Conservation (phyloP, 805 yeast genomes). For the Scheffersomyces coipomensis region DNA sequence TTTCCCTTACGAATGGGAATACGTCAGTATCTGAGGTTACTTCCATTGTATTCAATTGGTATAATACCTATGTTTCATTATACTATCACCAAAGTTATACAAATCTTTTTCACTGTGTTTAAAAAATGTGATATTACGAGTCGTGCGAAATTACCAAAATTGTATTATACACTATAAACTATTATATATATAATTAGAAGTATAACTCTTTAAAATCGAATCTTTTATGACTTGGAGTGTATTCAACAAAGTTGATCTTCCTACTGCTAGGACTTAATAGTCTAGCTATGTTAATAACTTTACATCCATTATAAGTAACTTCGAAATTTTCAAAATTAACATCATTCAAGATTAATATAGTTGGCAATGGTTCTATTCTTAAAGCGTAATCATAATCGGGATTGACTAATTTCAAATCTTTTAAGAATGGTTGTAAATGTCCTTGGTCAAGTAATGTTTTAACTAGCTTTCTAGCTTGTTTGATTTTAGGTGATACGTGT, state of each 20-base stretch:
- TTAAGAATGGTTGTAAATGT: slow-evolving; percentile 76
- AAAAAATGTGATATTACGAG: too few relatives aligned
- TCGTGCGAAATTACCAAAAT: too few relatives aligned
- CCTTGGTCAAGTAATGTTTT: slow-evolving; percentile 88
- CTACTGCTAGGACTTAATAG: slow-evolving; percentile 39
- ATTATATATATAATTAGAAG: slow-evolving; percentile 4
- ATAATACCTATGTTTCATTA: too few relatives aligned
- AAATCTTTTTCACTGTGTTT: too few relatives aligned
- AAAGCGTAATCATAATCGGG: slow-evolving; percentile 71
- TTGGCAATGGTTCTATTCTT: slow-evolving; percentile 77
- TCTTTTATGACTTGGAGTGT: slow-evolving; percentile 57
- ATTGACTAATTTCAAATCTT: slow-evolving; percentile 57
- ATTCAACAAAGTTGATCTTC: slow-evolving; percentile 67
- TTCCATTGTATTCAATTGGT: too few relatives aligned
- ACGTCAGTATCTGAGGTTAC: too few relatives aligned
- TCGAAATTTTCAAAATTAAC: slow-evolving; percentile 69
- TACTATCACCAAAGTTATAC: too few relatives aligned
- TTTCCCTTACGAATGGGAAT: slow-evolving; percentile 10
- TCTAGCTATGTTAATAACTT: slow-evolving; percentile 69
- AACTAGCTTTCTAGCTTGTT: slow-evolving; percentile 67
- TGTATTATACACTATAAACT: too few relatives aligned
- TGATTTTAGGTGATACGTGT: slow-evolving; percentile 42
- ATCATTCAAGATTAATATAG: slow-evolving; percentile 61
- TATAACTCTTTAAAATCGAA: slow-evolving; percentile 15
- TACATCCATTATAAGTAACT: slow-evolving; percentile 79